A percentile compares a stretch with the other conserved stretches of the same genome.
Evolutionary conservation across 2,329 filamentous ascomycete species (phyloP).

Genomic region (Metarhizium humberi): DNA sequence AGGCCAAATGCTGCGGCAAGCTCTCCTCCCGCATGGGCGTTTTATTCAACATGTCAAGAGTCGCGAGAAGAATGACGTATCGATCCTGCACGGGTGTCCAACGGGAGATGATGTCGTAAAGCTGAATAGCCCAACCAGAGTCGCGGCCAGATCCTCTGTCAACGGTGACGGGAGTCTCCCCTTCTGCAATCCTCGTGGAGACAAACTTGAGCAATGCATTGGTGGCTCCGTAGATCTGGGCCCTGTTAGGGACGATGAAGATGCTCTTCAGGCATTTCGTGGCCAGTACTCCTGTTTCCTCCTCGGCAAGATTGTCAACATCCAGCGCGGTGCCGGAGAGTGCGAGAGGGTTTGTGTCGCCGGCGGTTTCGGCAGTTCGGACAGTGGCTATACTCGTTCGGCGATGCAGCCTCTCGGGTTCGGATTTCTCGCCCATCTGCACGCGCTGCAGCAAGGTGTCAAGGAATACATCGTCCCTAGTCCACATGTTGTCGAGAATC

Average conservation of each 20-base stretch:
- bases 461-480: constrained; percentile 61
- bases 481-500: constrained; percentile 79
- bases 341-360: constrained; percentile 58
- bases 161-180: constrained; percentile 42
- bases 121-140: constrained; percentile 68
- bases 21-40: constrained; percentile 61
- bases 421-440: constrained; percentile 57
- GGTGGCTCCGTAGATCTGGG: constrained; percentile 73
- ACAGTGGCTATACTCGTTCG: constrained; percentile 75
- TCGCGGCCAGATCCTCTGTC: constrained; percentile 32
- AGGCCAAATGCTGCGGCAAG: constrained; percentile 62
- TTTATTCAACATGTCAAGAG: constrained; percentile 65
- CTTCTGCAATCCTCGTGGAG: constrained; percentile 44
- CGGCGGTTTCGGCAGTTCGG: constrained; percentile 51
- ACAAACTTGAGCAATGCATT: constrained; percentile 67
- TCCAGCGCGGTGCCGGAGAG: constrained; percentile 76
- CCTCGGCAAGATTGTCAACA: constrained; percentile 80
- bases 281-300: constrained; percentile 77
- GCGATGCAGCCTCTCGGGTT: constrained; percentile 55
- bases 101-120: constrained; percentile 70
- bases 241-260: constrained; percentile 71
- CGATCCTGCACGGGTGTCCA: constrained; percentile 94
- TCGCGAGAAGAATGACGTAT: constrained; percentile 77
- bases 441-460: constrained; percentile 58
- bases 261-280: constrained; percentile 81